Evolutionary conservation across 2,329 filamentous ascomycete genomes (phyloP), one percentile per base, ranked within the genome.

Genomic region (Ambrosiella xylebori): DNA sequence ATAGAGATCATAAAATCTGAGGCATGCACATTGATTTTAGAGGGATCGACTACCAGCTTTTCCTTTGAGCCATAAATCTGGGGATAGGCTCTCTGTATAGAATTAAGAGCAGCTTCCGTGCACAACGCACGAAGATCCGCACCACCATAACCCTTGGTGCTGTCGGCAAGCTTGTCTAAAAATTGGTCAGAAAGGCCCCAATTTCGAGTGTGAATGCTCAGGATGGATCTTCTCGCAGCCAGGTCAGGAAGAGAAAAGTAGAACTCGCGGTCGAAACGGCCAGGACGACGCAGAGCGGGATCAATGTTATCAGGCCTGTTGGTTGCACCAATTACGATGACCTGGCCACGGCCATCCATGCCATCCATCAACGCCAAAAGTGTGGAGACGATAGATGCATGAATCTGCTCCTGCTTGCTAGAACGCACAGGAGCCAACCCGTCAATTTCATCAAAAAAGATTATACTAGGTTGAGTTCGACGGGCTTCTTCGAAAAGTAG

Each of bases 311-410:
- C 91, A 0, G 93, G 91, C 63, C 91, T 82, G 68, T 98, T 98
- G 59, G 91, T 98, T n/a, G 93, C 93, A 63, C 93, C 93, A 65
- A 98, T 97, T 40, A 98, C 90, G 67, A 98, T 95, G 61, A 98
- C 93, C 70, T 98, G 93, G 37, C 91, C 91, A 68, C 90, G 84
- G n/a, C 89, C 90, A 66, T 96, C 91, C 90, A 96, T 96, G 62
- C 90, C 90, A 69, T 96, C 90, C 90, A 96, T 96, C 65, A 96
- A 71, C 0, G 90, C 90, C 61, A 96, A 74, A n/a, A 96, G 73
- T 1, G 90, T 96, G 1, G 90, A 94, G 12, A 96, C 91, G 63
- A 98, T 98, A 1, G 91, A 97, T 5, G 93, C 89, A 70, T 98
- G 93, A 61, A 97, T 97, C 71, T 98, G 93, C 68, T 98, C 93